These are phyloP conservation scores for Cryphonectria radicalis DNA, from an alignment of 2,329 filamentous ascomycete genomes.

Conservation along the genomic window DNA sequence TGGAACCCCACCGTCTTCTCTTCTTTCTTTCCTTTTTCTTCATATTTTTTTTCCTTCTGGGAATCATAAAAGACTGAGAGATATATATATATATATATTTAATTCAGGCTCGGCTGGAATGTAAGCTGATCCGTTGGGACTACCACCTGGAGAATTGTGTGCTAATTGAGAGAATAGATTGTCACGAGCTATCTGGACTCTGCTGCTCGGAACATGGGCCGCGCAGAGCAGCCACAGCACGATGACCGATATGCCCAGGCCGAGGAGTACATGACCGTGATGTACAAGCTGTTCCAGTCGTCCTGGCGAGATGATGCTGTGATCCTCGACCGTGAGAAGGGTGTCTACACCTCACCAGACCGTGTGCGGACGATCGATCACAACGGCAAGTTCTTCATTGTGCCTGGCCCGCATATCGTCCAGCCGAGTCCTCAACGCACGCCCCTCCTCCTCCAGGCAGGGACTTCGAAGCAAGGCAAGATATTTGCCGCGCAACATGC, in stretches of 20 bases:
- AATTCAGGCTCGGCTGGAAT: constrained; percentile 51
- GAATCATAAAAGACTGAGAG: not conserved
- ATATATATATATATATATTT: too few relatives aligned
- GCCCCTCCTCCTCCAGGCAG: constrained; percentile 71
- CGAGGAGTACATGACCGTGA: constrained; percentile 63
- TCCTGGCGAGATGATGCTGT: constrained; percentile 64
- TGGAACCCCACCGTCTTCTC: not conserved
- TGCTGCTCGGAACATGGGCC: constrained; percentile 66
- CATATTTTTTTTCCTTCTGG: too few relatives aligned
- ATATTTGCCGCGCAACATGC: constrained; percentile 23
- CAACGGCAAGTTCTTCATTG: constrained; percentile 57
- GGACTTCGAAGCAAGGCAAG: constrained; percentile 68
- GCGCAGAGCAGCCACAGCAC: constrained; percentile 60
- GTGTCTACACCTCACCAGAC: constrained; percentile 61
- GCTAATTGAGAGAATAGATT: constrained; percentile 43
- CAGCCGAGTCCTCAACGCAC: constrained; percentile 70
- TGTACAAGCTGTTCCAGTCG: constrained; percentile 57
- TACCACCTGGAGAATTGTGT: not conserved
- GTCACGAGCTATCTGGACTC: constrained; percentile 72
- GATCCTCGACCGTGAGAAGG: constrained; percentile 54
- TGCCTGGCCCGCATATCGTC: constrained; percentile 65
- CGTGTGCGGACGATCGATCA: constrained; percentile 66
- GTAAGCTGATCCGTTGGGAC: constrained; percentile 34
- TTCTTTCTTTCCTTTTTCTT: too few relatives aligned
- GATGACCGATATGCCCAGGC: constrained; percentile 65